Base-by-base conservation (phyloP, 1,139 yeast genomes). In the Debaryomycetaceae sp. region DNA sequence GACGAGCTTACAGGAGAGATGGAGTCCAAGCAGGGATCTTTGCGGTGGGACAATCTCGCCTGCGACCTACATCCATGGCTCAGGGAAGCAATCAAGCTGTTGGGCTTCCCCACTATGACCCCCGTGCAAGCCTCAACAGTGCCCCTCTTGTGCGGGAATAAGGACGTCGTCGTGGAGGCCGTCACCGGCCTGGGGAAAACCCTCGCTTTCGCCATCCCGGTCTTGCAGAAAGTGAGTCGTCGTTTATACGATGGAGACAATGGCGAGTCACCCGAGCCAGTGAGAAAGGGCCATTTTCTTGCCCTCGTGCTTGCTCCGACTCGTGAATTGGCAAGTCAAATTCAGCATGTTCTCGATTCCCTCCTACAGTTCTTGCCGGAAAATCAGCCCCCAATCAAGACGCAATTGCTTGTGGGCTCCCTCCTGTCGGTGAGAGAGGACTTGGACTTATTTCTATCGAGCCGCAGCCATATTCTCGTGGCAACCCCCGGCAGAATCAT, bases 151-250 rank as follows among this genome's bases (percentile, higher is more conserved):
- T 56, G 80, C 27, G 78, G 78, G n/a, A 81, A 87, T 44, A 90
- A 90, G 47, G 98, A 90, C 55, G 97, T 90, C 7, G 94, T 92
- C 7, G 96, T 86, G 2, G 95, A 87, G 47, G 86, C 97, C 0
- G 95, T 86, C 2, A 90, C 98, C 1, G 98, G 98, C 0, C 86
- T 97, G 0, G 98, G 98, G 6, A 90, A 90, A 49, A 90, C 98
- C 0, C 54, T 87, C 21, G 83, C 97, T 3, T 90, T 81, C 53
- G 74, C 75, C 6, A 67, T 90, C 4, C 98, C 98, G 0, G 68
- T 86, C 2, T 49, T 87, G 15, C 90, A 86, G 43, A 73, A 73
- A 50, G 53, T 78, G 21, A 54, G 68, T 25, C 50, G 46, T 23
- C 37, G 49, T 13, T 37, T 54, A 27, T 47, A 51, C 29, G 41